phyloP scores from a whole-genome alignment of 352 stramenopile species.

The Globisporangium paddicum region DNA sequence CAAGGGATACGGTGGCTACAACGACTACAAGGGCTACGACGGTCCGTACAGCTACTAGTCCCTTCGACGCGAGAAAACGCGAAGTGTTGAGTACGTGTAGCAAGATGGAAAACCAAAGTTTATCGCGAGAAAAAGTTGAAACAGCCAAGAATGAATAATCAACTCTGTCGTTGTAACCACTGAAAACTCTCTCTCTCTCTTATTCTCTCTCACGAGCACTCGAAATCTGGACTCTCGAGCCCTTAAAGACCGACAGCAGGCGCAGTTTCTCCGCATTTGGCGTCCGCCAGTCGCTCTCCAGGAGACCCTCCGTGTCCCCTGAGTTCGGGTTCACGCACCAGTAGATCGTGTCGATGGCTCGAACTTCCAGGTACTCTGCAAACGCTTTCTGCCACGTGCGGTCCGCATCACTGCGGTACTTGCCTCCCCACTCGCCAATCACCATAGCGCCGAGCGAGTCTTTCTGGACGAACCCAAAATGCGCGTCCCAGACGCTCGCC shows the following conservation, averaged over 20 bases:
- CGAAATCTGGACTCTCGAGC: slow-evolving; percentile 23
- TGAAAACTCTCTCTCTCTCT: not conserved
- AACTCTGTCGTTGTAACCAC: too few relatives aligned
- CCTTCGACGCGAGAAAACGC: too few relatives aligned
- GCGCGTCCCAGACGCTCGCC: slow-evolving; percentile 43
- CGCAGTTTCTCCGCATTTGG: slow-evolving; percentile 36
- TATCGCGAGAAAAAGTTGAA: too few relatives aligned
- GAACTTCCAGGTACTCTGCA: slow-evolving; percentile 25
- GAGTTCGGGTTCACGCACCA: slow-evolving; percentile 71
- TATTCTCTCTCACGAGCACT: not conserved
- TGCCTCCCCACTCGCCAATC: slow-evolving; percentile 60
- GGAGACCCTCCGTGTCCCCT: slow-evolving; percentile 49
- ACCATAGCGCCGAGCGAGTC: slow-evolving; percentile 31
- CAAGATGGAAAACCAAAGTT: too few relatives aligned
- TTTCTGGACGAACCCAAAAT: slow-evolving; percentile 46
- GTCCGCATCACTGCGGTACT: slow-evolving; percentile 28
- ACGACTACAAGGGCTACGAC: not conserved
- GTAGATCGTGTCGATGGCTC: slow-evolving; percentile 40
- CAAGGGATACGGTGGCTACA: not conserved
- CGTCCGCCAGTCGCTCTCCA: slow-evolving; percentile 54
- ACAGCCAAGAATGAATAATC: too few relatives aligned
- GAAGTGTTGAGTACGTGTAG: too few relatives aligned
- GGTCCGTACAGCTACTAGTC: too few relatives aligned
- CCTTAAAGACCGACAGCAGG: slow-evolving; percentile 36
- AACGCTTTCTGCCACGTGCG: slow-evolving; percentile 45